Evolutionary conservation across 352 stramenopile genomes (phyloP).

Genomic region (Thalassiosira ordinaria): DNA sequence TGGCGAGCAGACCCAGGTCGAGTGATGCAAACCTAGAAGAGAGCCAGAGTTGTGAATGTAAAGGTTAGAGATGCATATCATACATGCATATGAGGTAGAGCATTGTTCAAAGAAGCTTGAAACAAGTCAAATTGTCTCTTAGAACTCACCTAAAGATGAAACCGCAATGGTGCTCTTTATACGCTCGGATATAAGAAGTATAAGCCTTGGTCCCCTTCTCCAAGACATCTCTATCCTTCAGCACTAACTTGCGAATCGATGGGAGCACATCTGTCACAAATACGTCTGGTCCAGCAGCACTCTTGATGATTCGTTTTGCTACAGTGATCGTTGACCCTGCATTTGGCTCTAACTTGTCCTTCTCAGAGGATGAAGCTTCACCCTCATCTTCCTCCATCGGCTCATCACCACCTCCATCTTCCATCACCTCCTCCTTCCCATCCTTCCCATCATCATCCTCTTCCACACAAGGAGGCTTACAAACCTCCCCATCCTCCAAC

Average conservation of each 20-base stretch:
- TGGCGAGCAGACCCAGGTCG: constrained; percentile 92
- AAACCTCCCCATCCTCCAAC: constrained; percentile 75
- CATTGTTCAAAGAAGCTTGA: too few relatives aligned
- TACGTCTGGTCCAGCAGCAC: constrained; percentile 38
- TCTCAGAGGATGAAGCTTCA: not conserved
- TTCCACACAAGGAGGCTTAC: constrained; percentile 50
- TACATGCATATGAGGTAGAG: too few relatives aligned
- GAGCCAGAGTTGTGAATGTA: constrained; percentile 13
- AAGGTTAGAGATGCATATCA: too few relatives aligned
- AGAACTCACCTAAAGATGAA: constrained; percentile 94
- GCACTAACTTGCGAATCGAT: constrained; percentile 89
- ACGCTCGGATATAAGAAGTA: constrained; percentile 98
- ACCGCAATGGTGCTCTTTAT: constrained; percentile 98
- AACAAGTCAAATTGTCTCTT: too few relatives aligned
- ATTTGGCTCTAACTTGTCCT: constrained; percentile 2
- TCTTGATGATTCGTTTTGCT: constrained; percentile 45
- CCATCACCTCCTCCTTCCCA: constrained; percentile 74
- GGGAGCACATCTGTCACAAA: constrained; percentile 84
- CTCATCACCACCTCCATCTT: constrained; percentile 64
- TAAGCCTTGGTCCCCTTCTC: constrained; percentile 99
- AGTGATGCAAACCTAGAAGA: constrained; percentile 92
- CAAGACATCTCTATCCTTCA: constrained; percentile 95
- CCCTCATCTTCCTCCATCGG: constrained; percentile 24
- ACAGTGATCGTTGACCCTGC: not conserved
- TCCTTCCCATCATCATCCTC: constrained; percentile 19